These are phyloP conservation scores for Paraglomus brasilianum DNA, from an alignment of 192 early-diverging fungal genomes.

Conservation along the genomic window DNA sequence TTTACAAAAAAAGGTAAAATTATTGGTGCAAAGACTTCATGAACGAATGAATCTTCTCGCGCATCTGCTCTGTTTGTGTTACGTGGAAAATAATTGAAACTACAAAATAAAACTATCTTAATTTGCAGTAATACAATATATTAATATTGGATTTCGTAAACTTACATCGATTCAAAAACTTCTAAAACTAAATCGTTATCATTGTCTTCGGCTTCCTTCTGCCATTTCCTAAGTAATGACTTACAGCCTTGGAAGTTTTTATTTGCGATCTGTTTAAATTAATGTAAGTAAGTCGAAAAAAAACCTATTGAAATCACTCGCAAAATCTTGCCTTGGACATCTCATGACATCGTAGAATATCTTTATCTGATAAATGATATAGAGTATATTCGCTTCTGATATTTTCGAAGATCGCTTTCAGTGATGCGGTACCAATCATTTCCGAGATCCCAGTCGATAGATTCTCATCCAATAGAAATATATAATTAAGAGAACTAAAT, in stretches of 20 bases:
- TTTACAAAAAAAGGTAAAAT: conserved; percentile 4
- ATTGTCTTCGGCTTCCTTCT: background rate
- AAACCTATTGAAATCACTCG: conserved; percentile 16
- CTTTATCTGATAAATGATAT: conserved; percentile 2
- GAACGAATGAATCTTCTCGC: conserved; percentile 16
- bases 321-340: conserved; percentile 22
- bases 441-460: background rate
- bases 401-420: conserved; percentile 13
- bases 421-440: background rate
- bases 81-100: conserved; percentile 3
- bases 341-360: conserved; percentile 19
- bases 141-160: too few species aligned
- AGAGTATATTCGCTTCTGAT: conserved; percentile 26
- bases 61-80: background rate
- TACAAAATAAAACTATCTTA: conserved; percentile 1
- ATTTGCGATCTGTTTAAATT: conserved; percentile 19
- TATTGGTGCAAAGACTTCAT: conserved; percentile 13
- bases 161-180: conserved; percentile 15
- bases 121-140: background rate
- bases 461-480: conserved; percentile 26
- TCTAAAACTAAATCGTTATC: background rate
- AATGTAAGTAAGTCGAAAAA: conserved; percentile 19
- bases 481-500: conserved; percentile 28
- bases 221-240: conserved; percentile 11
- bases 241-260: conserved; percentile 1